Percentiles rank a stretch among this genome's conserved stretches.
These are phyloP conservation scores for Rubia yunnanensis DNA, from an alignment of 257 asterid species.

Conservation along the genomic window DNA sequence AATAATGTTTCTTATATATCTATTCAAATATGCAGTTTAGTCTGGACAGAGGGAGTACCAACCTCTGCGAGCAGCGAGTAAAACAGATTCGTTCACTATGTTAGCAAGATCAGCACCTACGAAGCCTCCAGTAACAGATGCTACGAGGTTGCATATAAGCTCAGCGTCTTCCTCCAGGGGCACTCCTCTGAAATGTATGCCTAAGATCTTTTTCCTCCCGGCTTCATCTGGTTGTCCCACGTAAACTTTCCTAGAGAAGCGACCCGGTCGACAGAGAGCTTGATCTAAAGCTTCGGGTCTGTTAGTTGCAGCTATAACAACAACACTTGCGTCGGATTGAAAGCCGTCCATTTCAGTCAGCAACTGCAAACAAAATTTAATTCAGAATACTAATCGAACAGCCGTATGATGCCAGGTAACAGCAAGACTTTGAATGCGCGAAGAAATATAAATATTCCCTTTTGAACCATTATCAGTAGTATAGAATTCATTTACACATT, in stretches of 20 bases:
- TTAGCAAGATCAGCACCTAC: conserved; percentile 98
- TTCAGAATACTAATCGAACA: neutral
- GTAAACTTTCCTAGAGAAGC: conserved; percentile 91
- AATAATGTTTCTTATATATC: no score
- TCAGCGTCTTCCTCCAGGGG: conserved; percentile 77
- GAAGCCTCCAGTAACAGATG: conserved; percentile 82
- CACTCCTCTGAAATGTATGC: conserved; percentile 80
- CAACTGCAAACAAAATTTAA: conserved; percentile 38
- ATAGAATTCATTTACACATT: neutral
- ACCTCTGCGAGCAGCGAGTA: conserved; percentile 99
- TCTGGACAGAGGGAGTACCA: no score
- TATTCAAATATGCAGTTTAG: no score
- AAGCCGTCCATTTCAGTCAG: conserved; percentile 99
- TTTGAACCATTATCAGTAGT: neutral
- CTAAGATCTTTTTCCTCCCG: conserved; percentile 84
- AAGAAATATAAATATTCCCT: neutral
- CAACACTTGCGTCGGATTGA: conserved; percentile 57
- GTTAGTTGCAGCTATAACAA: conserved; percentile 93
- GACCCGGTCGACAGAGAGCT: conserved; percentile 94
- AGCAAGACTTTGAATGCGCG: neutral
- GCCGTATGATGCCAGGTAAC: neutral
- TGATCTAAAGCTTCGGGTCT: conserved; percentile 96
- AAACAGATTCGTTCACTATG: conserved; percentile 83
- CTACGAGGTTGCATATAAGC: conserved; percentile 75
- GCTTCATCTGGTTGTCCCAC: conserved; percentile 94